Base-by-base conservation (phyloP, 2,329 filamentous ascomycete genomes). In the Exutisphaerella laricina region DNA sequence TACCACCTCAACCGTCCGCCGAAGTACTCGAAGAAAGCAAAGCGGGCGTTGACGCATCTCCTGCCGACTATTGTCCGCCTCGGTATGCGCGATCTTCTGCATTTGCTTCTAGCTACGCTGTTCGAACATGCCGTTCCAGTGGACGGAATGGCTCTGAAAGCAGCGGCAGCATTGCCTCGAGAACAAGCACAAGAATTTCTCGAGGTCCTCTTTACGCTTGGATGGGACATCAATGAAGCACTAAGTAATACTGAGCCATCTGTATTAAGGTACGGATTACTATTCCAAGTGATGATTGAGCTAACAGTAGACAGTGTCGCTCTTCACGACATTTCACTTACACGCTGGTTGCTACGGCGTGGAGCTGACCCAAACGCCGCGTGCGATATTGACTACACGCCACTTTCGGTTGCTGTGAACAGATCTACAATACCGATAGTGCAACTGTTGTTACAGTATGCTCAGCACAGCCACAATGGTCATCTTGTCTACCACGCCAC, bases 211-310 rank as follows among this genome's bases (percentile, higher is more conserved):
- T 43, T 43, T 23, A 23, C 33, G 22, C 41, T 43, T 43, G 32
- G 41, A 9, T 43, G 32, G 41, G 41, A 43, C 29, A 25, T 43
- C 4, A 43, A 43, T 18, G 13, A 13, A 22, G 21, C 41, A 9
- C 41, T 43, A 3, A 43, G 41, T 31, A 43, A 43, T 18, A 43
- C 41, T 16, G 25, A 43, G 41, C 41, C 41, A 18, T 32, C 41
- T 38, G 23, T 43, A n/a, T 18, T 43, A 23, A 43, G 41, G 41
- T 43, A 37, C 12, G 9, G 7, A 3, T 4, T 20, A 16, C 21
- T 18, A 42, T 18, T 20, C n/a, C 17, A 6, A 12, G 23, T 26
- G 23, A 26, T 26, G 23, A 26, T 12, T 35, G 22, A 29, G 14
- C 41, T 43, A 22, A 42, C 18, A 14, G 17, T 12, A 14, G 2